These are phyloP conservation scores for Suhomyces xylopsoci DNA, from an alignment of 805 yeast genomes.

Conservation along the genomic window DNA sequence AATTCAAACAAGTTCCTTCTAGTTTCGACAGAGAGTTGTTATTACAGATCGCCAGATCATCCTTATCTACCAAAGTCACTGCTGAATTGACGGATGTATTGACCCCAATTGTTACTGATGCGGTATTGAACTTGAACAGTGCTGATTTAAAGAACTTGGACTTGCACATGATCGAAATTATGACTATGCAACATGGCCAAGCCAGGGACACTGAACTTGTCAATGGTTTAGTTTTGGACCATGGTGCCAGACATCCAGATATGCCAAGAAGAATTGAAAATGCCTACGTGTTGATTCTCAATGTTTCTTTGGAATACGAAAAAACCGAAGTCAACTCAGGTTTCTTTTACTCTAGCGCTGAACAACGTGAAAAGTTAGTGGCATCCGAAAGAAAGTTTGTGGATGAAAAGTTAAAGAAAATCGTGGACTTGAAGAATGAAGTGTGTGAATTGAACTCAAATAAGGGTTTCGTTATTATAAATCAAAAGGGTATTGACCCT, in stretches of 20 bases:
- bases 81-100: slow-evolving; percentile 73
- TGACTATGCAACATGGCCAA: slow-evolving; percentile 94
- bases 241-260: slow-evolving; percentile 98
- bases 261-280: slow-evolving; percentile 89
- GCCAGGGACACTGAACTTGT: slow-evolving; percentile 81
- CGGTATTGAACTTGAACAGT: slow-evolving; percentile 75
- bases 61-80: slow-evolving; percentile 82
- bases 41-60: slow-evolving; percentile 87
- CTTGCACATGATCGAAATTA: slow-evolving; percentile 95
- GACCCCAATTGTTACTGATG: slow-evolving; percentile 94
- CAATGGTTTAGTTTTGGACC: slow-evolving; percentile 90
- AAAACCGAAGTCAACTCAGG: slow-evolving; percentile 97
- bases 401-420: slow-evolving; percentile 86
- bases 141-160: slow-evolving; percentile 55
- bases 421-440: slow-evolving; percentile 87
- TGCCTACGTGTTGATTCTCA: slow-evolving; percentile 81
- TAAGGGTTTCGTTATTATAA: slow-evolving; percentile 86
- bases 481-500: slow-evolving; percentile 98
- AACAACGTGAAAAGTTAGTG: slow-evolving; percentile 92
- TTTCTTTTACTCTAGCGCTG: slow-evolving; percentile 90
- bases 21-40: slow-evolving; percentile 81
- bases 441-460: slow-evolving; percentile 76
- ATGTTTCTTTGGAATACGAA: slow-evolving; percentile 94
- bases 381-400: slow-evolving; percentile 92
- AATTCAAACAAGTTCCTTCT: slow-evolving; percentile 52